phyloP scores from a whole-genome alignment of 2,329 filamentous ascomycete genomes.

The Talaromyces atroroseus region DNA sequence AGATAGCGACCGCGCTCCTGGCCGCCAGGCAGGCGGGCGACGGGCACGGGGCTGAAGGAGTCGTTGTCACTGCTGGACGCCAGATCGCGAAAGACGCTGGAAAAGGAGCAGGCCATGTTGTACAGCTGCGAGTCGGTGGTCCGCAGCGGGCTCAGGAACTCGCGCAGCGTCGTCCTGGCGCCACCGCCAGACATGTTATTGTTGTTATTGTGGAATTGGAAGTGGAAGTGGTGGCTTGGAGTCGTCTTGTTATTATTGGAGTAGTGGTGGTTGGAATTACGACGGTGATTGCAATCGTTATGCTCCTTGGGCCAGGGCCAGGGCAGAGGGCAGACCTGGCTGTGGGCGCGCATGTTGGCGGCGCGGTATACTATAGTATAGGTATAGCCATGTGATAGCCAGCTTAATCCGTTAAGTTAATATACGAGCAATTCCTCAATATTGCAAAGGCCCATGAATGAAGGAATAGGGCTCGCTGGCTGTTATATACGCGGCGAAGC shows the following conservation, averaged over 20 bases:
- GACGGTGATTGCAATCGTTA: neutral
- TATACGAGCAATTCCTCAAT: neutral
- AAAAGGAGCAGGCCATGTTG: constrained; percentile 11
- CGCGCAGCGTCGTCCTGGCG: neutral
- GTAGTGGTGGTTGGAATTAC: neutral
- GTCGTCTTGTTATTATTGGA: neutral
- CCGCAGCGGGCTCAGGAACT: constrained; percentile 12
- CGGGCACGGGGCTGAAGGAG: constrained; percentile 11
- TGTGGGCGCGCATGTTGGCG: neutral
- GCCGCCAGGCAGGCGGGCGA: constrained; percentile 10
- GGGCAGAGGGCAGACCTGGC: neutral
- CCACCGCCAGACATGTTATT: neutral
- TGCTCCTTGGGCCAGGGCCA: neutral
- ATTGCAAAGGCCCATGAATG: too few species aligned
- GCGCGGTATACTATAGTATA: neutral
- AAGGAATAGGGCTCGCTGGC: neutral
- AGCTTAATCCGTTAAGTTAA: too few species aligned
- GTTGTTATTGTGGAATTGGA: too few species aligned
- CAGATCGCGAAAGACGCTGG: constrained; percentile 10
- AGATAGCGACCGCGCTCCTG: constrained; percentile 11
- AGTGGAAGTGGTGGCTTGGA: too few species aligned
- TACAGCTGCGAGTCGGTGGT: constrained; percentile 10
- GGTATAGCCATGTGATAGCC: neutral
- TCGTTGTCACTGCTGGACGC: constrained; percentile 2
- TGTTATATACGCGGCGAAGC: neutral